Evolutionary conservation across 2,329 filamentous ascomycete genomes (phyloP).

Genomic region (Colletotrichum sojae): DNA sequence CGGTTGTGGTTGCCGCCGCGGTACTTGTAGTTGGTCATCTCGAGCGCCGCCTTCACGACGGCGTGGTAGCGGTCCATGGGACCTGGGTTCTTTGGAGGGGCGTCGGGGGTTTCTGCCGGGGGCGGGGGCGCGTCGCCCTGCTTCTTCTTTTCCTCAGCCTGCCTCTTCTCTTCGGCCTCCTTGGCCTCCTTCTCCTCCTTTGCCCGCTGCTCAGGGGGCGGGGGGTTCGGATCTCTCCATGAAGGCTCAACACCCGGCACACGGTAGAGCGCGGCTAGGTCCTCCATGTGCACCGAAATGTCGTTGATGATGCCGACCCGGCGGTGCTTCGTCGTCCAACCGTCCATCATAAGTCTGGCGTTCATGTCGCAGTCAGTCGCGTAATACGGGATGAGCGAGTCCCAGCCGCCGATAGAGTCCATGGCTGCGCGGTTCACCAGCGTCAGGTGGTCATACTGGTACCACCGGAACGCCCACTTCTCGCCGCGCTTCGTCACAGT

Average conservation of each 20-base stretch:
- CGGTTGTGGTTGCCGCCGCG: conserved; percentile 54
- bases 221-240: conserved; percentile 56
- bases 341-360: conserved; percentile 60
- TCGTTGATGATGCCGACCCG: conserved; percentile 61
- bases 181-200: conserved; percentile 11
- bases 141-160: neutral
- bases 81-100: conserved; percentile 42
- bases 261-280: conserved; percentile 62
- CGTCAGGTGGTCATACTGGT: conserved; percentile 71
- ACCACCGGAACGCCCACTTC: conserved; percentile 68
- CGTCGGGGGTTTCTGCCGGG: neutral
- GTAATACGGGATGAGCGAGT: conserved; percentile 71
- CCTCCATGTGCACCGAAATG: conserved; percentile 60
- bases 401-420: conserved; percentile 68
- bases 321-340: conserved; percentile 57
- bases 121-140: neutral
- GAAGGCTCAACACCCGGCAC: conserved; percentile 53
- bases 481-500: conserved; percentile 49
- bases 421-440: conserved; percentile 68
- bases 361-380: conserved; percentile 71
- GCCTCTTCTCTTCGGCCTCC: neutral
- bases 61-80: conserved; percentile 36
- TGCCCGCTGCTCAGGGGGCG: conserved; percentile 22
- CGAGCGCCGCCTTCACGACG: conserved; percentile 44
- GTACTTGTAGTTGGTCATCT: conserved; percentile 61